These are phyloP conservation scores for Cucumis melo DNA, from an alignment of 306 rosid species.

Conservation along the genomic window DNA sequence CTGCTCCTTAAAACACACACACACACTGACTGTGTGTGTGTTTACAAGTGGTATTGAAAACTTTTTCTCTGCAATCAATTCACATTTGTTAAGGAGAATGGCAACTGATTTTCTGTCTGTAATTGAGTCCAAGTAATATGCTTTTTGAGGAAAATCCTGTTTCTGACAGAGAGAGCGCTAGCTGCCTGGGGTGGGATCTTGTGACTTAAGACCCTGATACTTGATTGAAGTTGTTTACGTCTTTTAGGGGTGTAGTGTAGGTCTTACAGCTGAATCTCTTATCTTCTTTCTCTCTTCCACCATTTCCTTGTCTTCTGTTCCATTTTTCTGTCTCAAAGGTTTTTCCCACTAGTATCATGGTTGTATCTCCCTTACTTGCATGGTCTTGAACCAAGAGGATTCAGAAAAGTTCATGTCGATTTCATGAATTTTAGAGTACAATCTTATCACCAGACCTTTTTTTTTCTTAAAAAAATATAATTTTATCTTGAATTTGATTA, in stretches of 20 bases:
- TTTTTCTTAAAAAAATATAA: background rate
- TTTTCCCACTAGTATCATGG: background rate
- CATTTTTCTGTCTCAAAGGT: background rate
- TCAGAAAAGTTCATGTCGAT: background rate
- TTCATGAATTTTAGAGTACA: background rate
- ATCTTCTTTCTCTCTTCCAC: background rate
- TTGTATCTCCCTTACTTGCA: background rate
- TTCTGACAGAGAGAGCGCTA: background rate
- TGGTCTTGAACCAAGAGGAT: background rate
- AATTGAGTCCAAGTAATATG: background rate
- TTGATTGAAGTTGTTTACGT: background rate
- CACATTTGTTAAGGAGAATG: background rate
- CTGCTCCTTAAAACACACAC: too few relatives aligned
- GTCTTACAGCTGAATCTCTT: background rate
- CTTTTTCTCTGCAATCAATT: background rate
- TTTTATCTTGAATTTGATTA: background rate
- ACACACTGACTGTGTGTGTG: background rate
- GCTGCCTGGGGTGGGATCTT: background rate
- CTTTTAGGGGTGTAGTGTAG: background rate
- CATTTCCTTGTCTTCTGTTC: background rate
- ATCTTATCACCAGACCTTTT: background rate
- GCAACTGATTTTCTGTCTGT: background rate
- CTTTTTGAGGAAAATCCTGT: background rate
- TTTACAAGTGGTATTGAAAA: background rate
- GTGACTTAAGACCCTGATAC: background rate